Evolutionary conservation across 1,284 basidiomycete genomes (phyloP), one percentile per base, ranked within the genome.

Genomic region (Rhodotorula sp.): DNA sequence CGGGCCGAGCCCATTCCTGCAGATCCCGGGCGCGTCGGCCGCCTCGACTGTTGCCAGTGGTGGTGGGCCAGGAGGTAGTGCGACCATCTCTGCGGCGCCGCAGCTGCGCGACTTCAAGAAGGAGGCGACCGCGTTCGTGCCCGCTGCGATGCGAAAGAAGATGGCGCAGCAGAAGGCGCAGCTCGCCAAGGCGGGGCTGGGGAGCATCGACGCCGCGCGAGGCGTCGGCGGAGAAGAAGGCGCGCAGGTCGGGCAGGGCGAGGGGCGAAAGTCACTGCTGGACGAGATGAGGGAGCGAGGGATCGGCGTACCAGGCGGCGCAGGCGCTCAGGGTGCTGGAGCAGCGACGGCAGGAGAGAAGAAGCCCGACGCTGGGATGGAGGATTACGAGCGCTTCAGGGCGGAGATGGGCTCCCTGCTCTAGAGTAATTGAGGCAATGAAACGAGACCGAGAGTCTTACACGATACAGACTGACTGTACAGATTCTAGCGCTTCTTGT

Each of bases 61-160:
- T 0, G 82, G 85, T 12, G 34, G 34, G 34, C 34, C 34, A 34
- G 34, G 34, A 34, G 34, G 34, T 3, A 34, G 34, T 34, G 91
- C 91, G 2, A 90, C 87, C 2, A 88, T 96, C 66, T 89, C 87
- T 23, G 92, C 92, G 1, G 92, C 85, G 61, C 92, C 94, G 2
- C 85, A 92, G 78, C 81, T 97, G 58, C 89, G 93, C 34, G 91
- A 97, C 80, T 85, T 97, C 75, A 92, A 93, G 83, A 93, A 92
- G 81, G 93, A 97, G 80, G 88, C 90, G 13, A 94, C 92, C 0
- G 87, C 91, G 0, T 97, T 97, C 78, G 88, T 96, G 2, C 93
- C 93, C 1, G 75, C 66, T 2, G 55, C 58, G 16, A 67, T 74
- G 65, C 53, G 72, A 13, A 65, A 63, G n/a, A 74, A 72, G 46